A percentile compares a stretch with the other conserved stretches of the same genome.
phyloP scores from a whole-genome alignment of 768 basidiomycete genomes.

The Xerocomus brunneocitrinus region DNA sequence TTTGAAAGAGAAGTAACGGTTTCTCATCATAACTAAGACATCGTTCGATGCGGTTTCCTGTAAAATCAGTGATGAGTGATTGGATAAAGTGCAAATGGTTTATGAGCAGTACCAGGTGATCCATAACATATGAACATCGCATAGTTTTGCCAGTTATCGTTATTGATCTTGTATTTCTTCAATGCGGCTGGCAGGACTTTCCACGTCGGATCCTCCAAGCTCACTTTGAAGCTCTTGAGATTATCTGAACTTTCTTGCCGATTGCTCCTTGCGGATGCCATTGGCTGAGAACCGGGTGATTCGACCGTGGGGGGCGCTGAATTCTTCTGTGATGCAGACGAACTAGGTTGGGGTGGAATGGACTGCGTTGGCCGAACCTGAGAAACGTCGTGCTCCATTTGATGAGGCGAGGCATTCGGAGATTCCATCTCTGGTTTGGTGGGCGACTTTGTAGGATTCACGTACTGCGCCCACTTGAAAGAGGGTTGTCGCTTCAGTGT shows the following conservation, averaged over 20 bases:
- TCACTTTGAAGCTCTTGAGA: constrained; percentile 95
- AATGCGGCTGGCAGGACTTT: constrained; percentile 96
- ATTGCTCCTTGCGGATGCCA: constrained; percentile 34
- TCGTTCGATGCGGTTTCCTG: constrained; percentile 79
- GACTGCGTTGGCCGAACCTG: constrained; percentile 30
- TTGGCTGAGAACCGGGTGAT: constrained; percentile 27
- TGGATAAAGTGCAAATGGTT: neutral
- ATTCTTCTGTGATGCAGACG: constrained; percentile 31
- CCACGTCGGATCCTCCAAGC: constrained; percentile 96
- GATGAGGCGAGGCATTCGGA: constrained; percentile 75
- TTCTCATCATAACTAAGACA: constrained; percentile 98
- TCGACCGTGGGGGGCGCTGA: constrained; percentile 27
- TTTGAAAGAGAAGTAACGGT: constrained; percentile 93
- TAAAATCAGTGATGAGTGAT: neutral
- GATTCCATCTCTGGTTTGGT: constrained; percentile 74
- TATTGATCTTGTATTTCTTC: constrained; percentile 98
- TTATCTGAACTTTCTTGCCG: constrained; percentile 69
- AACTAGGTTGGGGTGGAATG: constrained; percentile 12
- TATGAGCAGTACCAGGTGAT: constrained; percentile 56
- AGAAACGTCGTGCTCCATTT: constrained; percentile 64
- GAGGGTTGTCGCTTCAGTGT: constrained; percentile 69
- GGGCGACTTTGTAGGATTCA: constrained; percentile 73
- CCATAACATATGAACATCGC: constrained; percentile 99
- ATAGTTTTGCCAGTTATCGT: constrained; percentile 98
- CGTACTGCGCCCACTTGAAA: constrained; percentile 85